Evolutionary conservation across 192 early-diverging fungal species (phyloP), one percentile per base, ranked within the genome.

Genomic region (Oehlia diaphana): DNA sequence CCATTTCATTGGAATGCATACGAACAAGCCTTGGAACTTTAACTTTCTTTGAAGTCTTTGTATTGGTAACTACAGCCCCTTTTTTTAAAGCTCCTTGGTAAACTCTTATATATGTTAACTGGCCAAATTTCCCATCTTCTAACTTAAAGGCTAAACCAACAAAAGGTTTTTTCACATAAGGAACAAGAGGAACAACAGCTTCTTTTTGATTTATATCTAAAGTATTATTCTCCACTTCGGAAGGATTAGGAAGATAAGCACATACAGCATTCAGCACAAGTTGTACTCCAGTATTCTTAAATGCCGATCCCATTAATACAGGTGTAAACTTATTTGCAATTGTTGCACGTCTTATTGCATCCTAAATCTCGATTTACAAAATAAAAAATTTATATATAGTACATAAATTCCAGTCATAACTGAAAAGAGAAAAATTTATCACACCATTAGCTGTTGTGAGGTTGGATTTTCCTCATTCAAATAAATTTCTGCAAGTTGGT

Each of bases 1-100:
- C 96, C 93, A 98, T 96, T 82, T 97, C 95, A 79, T 96, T 93
- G 74, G 98, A 94, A 87, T 99, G 98, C 98, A 99, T 99, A 73
- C 98, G 95, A 65, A 96, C 96, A 35, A 99, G 90, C 16, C 98
- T 91, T 67, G 96, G 92, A 23, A 99, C 95, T 88, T 98, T 99
- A 83, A 97, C 92, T 86, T 91, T 93, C 84, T 97, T 98, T 72
- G 94, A 94, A 28, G 93, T 96, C 82, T 93, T 92, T 33, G 94
- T 89, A 81, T 99, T 98, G 76, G 91, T 88, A 77, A 98, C 92
- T 82, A 92, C 94, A 76, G 93, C 92, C 62, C 96, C 96, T 82
- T 94, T 96, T 65, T 89, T 89, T 66, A 99, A 83, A 71, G 89
- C 88, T 47, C 98, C 98, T 86, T 98, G 96, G 86, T 99, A 99